Evolutionary conservation across 176 grass and related monocot species (phyloP).

Genomic region (Pontederia paniculata): DNA sequence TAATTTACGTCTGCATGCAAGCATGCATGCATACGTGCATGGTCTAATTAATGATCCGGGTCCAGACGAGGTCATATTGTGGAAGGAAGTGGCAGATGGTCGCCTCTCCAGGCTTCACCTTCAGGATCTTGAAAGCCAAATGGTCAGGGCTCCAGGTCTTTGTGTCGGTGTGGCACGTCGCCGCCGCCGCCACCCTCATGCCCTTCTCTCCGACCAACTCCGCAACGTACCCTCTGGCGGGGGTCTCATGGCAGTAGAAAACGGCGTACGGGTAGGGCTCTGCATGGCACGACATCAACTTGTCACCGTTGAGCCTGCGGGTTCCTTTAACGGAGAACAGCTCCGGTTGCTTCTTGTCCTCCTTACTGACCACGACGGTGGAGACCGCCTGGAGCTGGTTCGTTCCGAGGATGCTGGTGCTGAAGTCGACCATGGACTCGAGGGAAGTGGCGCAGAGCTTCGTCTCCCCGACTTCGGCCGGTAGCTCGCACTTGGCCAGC

Average conservation of each 20-base stretch:
- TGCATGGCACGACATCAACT: not conserved
- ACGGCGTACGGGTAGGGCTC: not conserved
- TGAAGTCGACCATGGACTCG: slow-evolving; percentile 3
- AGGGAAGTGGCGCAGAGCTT: slow-evolving; percentile 1
- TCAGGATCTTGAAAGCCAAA: not conserved
- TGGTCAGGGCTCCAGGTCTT: not conserved
- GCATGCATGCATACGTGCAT: not conserved
- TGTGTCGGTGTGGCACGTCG: not conserved
- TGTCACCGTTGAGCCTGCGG: not conserved
- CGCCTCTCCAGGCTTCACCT: not conserved
- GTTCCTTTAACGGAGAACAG: not conserved
- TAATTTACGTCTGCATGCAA: no score
- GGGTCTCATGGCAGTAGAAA: not conserved
- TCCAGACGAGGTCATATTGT: not conserved
- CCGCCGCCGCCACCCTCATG: not conserved
- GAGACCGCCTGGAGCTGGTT: not conserved
- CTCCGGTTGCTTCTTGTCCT: not conserved
- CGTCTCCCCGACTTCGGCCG: not conserved
- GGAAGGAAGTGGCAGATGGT: slow-evolving; percentile 1
- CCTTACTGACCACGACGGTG: not conserved
- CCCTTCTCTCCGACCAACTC: not conserved
- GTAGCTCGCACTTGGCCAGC: not conserved
- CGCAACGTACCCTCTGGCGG: not conserved
- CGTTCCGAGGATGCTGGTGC: not conserved
- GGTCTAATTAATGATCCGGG: not conserved